A percentile compares a stretch with the other conserved stretches of the same genome.
These are phyloP conservation scores for Bipolaris sorokiniana DNA, from an alignment of 2,329 filamentous ascomycete species.

Conservation along the genomic window DNA sequence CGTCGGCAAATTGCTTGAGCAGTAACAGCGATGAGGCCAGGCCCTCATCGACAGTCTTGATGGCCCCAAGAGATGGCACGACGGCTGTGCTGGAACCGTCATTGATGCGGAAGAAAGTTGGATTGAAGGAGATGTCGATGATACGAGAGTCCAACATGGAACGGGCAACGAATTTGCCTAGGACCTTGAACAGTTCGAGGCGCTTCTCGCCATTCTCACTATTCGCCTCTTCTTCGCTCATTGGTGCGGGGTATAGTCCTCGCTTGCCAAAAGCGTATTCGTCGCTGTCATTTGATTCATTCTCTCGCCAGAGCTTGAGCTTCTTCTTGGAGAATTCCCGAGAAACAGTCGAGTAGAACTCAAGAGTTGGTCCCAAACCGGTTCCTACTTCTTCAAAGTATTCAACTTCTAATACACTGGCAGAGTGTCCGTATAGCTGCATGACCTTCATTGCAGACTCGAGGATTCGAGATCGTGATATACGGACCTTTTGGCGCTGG, in stretches of 20 bases:
- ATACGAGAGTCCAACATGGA: slow-evolving; percentile 99
- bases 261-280: slow-evolving; percentile 85
- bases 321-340: slow-evolving; percentile 98
- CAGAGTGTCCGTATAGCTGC: slow-evolving; percentile 96
- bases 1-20: slow-evolving; percentile 83
- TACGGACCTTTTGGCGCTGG: slow-evolving; percentile 97
- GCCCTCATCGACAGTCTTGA: slow-evolving; percentile 86
- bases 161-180: slow-evolving; percentile 95
- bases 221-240: slow-evolving; percentile 76
- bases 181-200: slow-evolving; percentile 85
- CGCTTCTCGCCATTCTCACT: slow-evolving; percentile 85
- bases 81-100: slow-evolving; percentile 68
- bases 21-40: slow-evolving; percentile 84
- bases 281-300: slow-evolving; percentile 72
- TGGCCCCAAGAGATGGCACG: slow-evolving; percentile 82
- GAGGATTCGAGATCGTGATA: slow-evolving; percentile 90
- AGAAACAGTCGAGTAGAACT: slow-evolving; percentile 97
- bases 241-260: slow-evolving; percentile 89
- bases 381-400: slow-evolving; percentile 99
- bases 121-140: slow-evolving; percentile 96
- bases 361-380: slow-evolving; percentile 89
- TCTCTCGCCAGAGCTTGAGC: slow-evolving; percentile 94
- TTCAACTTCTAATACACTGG: slow-evolving; percentile 94
- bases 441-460: slow-evolving; percentile 98
- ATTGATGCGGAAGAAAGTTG: slow-evolving; percentile 94